A percentile compares a stretch with the other conserved stretches of the same genome.
Evolutionary conservation across 1,139 yeast species (phyloP).

Genomic region (Suhomyces kunorum): DNA sequence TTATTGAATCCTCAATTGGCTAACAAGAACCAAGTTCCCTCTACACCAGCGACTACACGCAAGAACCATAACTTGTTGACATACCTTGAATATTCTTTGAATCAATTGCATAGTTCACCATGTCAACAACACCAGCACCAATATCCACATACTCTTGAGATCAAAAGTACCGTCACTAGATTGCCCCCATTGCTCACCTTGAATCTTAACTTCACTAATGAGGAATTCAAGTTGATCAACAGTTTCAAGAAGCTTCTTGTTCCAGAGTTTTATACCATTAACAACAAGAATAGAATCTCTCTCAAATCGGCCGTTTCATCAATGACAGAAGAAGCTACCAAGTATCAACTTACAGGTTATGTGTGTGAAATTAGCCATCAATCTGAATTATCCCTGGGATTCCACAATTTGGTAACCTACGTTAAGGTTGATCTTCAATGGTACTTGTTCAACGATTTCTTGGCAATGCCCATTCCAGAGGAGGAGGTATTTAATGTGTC

Average conservation of each 20-base stretch:
- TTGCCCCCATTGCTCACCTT: constrained; percentile 71
- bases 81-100: constrained; percentile 25
- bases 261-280: constrained; percentile 54
- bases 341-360: constrained; percentile 65
- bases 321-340: constrained; percentile 30
- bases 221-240: constrained; percentile 43
- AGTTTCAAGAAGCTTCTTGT: constrained; percentile 58
- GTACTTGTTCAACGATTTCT: constrained; percentile 88
- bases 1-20: constrained; percentile 21
- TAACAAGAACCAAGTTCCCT: constrained; percentile 10
- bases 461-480: constrained; percentile 76
- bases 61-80: constrained; percentile 24
- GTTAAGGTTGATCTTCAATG: constrained; percentile 61
- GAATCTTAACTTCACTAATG: constrained; percentile 54
- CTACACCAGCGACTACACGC: constrained; percentile 21
- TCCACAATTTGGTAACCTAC: constrained; percentile 60
- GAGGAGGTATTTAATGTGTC: constrained; percentile 72
- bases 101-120: constrained; percentile 20
- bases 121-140: constrained; percentile 20
- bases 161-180: constrained; percentile 47
- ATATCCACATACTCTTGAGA: constrained; percentile 53
- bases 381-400: constrained; percentile 47
- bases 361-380: constrained; percentile 69
- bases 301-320: constrained; percentile 40
- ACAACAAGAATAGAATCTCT: constrained; percentile 25